Base-by-base conservation (phyloP, 2,329 filamentous ascomycete genomes). In the Phialocephala sp. region DNA sequence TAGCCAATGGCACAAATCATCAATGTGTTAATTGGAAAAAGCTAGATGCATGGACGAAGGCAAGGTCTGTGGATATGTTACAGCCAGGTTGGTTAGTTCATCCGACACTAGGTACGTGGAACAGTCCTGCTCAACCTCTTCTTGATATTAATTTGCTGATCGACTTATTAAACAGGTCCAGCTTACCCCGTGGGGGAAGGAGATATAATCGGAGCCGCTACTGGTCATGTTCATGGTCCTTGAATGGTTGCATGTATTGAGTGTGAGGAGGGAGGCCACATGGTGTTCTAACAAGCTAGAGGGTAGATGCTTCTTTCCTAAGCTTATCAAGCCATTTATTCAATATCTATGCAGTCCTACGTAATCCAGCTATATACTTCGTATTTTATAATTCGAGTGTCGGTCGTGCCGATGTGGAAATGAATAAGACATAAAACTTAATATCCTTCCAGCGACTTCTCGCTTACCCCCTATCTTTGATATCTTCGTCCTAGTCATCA, bases 211-310 rank as follows among this genome's bases (percentile, higher is more conserved):
- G 43, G 43, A 47, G 43, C 43, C 12, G 43, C 43, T 8, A 22
- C n/a, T 47, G 43, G 43, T n/a, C 43, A 47, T 20, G 43, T n/a
- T 47, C 43, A 47, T 47, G 43, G 43, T 47, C 43, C 37, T 41
- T 41, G 37, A 47, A n/a, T 47, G n/a, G 5, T 18, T n/a, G 9
- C 43, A 47, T n/a, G 43, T 18, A 47, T 47, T 47, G 27, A 3
- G 27, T 3, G 27, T 3, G 27, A n/a, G 27, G 27, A 32, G 27
- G 3, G 27, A 32, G 27, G 6, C 3, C 27, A 32, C 27, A 3
- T 32, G 27, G 6, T 32, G 6, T 32, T 32, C 27, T 32, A 32
- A 3, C 27, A 32, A 32, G 27, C 27, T 32, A 6, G 27, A 32
- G 27, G 27, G 27, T 6, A 32, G 27, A 6, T 32, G 27, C 3